Percentiles rank a stretch among this genome's conserved stretches.
Conservation (phyloP, 2,329 filamentous ascomycete genomes). For the Sordariomycetes sp. region DNA sequence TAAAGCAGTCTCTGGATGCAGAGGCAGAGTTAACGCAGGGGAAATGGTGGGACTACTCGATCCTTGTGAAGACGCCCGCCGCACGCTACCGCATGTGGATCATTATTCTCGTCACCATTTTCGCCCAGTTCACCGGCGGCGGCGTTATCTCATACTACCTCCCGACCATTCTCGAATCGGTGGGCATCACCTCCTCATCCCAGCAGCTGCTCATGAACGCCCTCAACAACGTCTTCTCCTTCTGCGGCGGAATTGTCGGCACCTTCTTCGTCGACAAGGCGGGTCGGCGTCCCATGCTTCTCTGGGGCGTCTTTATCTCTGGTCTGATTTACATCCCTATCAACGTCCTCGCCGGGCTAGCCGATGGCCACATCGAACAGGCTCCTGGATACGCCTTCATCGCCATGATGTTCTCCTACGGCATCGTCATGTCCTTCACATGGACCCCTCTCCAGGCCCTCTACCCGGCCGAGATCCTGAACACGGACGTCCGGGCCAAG, state of each 20-base stretch:
- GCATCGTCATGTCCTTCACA: constrained; percentile 41
- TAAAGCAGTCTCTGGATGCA: constrained; percentile 31
- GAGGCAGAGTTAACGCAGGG: constrained; percentile 22
- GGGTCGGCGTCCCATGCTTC: constrained; percentile 38
- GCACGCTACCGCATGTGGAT: constrained; percentile 37
- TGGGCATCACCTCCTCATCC: constrained; percentile 28
- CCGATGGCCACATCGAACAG: constrained; percentile 12
- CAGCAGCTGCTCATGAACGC: constrained; percentile 34
- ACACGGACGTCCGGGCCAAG: constrained; percentile 21
- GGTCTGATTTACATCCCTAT: constrained; percentile 24
- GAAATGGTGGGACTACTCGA: constrained; percentile 27
- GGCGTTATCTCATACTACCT: constrained; percentile 37
- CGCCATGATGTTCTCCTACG: constrained; percentile 36
- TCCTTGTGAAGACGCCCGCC: constrained; percentile 32
- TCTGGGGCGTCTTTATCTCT: constrained; percentile 33
- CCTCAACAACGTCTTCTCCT: constrained; percentile 34
- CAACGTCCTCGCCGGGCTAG: constrained; percentile 17
- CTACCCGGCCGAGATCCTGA: constrained; percentile 22
- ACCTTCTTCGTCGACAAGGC: constrained; percentile 35
- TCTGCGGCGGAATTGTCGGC: constrained; percentile 22
- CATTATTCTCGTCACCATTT: constrained; percentile 33
- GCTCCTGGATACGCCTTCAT: constrained; percentile 6
- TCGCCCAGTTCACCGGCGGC: constrained; percentile 28
- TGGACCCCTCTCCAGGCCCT: constrained; percentile 34
- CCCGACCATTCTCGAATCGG: constrained; percentile 34